Evolutionary conservation across 78 protist genomes (phyloP), one percentile per base, ranked within the genome.

Genomic region (Emiliania huxleyi): DNA sequence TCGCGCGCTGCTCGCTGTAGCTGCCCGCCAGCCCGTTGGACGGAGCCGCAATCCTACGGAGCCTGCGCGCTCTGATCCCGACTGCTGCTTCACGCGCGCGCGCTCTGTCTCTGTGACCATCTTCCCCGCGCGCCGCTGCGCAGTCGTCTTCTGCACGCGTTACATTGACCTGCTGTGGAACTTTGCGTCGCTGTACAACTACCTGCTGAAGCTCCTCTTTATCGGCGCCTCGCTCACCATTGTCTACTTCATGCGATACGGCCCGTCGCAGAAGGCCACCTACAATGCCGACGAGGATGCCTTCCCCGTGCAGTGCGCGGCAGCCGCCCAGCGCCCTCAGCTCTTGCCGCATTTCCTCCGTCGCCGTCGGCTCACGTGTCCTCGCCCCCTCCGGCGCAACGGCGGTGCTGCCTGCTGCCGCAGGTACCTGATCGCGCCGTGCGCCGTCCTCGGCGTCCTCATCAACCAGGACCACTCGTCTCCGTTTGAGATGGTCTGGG

Each of bases 261-360:
- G 45, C 2, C 0, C 8, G 33, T 33, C 83, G 8, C 73, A 69
- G 0, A 22, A 12, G 42, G 43, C 25, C 12, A 91, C 81, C 4
- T 91, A 79, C 56, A 97, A 97, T 88, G 84, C 89, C 29, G 97
- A 95, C 26, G 87, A 73, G 46, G 99, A 98, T 44, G 84, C 84
- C 73, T 96, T 96, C 90, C 95, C 94, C 71, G 77, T 96, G 55
- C 40, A n/a, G 26, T n/a, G n/a, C n/a, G n/a, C n/a, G n/a, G n/a
- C n/a, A n/a, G n/a, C n/a, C n/a, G n/a, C n/a, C n/a, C n/a, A n/a
- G n/a, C n/a, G n/a, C n/a, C n/a, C n/a, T n/a, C n/a, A n/a, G n/a
- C n/a, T n/a, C n/a, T n/a, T n/a, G n/a, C n/a, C n/a, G n/a, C n/a
- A n/a, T n/a, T n/a, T n/a, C n/a, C n/a, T n/a, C n/a, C n/a, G n/a